Evolutionary conservation across 331 rosid genomes (phyloP).

Genomic region (Stylosanthes scabra): DNA sequence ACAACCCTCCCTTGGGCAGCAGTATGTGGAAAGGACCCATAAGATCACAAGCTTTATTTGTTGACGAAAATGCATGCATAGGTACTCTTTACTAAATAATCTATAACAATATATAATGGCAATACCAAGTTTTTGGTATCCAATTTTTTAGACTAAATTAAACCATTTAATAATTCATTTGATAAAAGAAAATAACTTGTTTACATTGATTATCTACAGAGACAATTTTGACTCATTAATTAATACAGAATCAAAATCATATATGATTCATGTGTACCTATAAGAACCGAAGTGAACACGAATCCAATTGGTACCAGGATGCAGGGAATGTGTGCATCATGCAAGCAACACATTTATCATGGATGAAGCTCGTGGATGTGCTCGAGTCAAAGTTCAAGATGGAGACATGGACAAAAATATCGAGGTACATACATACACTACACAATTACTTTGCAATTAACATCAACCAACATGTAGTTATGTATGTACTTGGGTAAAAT

Average conservation of each 20-base stretch:
- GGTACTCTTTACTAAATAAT: slow-evolving; percentile 47
- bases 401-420: slow-evolving; percentile 69
- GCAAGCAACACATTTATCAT: slow-evolving; percentile 72
- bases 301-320: slow-evolving; percentile 51
- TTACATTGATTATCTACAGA: too few relatives aligned
- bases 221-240: too few relatives aligned
- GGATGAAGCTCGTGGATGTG: slow-evolving; percentile 75
- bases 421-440: slow-evolving; percentile 48
- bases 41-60: slow-evolving; percentile 76
- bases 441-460: not conserved
- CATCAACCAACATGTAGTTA: not conserved
- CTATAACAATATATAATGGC: too few relatives aligned
- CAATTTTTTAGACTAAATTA: too few relatives aligned
- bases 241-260: too few relatives aligned
- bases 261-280: too few relatives aligned
- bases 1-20: slow-evolving; percentile 46
- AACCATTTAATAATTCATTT: too few relatives aligned
- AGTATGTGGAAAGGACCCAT: slow-evolving; percentile 79
- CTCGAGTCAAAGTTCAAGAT: slow-evolving; percentile 73
- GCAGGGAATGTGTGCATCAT: slow-evolving; percentile 77
- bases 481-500: not conserved
- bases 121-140: too few relatives aligned
- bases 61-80: slow-evolving; percentile 85
- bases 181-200: too few relatives aligned
- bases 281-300: too few relatives aligned